phyloP scores from a whole-genome alignment of 2,329 filamentous ascomycete species.

The Pseudocercospora macadamiae region DNA sequence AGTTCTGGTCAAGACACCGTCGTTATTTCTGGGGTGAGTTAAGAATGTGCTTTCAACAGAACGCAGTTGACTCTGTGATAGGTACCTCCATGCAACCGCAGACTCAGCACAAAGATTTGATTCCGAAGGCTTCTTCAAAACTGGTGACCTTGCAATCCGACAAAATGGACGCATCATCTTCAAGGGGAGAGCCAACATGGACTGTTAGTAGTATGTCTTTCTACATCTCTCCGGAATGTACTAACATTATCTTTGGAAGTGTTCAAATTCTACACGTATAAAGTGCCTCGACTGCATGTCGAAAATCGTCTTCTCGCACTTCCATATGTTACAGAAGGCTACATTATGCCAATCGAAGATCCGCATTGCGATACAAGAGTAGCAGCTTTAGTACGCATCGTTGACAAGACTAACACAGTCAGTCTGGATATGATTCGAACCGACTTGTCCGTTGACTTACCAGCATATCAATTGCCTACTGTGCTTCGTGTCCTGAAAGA shows the following conservation, averaged over 20 bases:
- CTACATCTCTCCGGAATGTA: background rate
- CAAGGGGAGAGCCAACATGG: conserved; percentile 8
- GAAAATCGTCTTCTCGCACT: conserved; percentile 5
- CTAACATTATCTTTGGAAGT: background rate
- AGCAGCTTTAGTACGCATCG: background rate
- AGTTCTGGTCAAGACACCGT: conserved; percentile 8
- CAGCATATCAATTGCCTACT: conserved; percentile 5
- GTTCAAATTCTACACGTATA: conserved; percentile 10
- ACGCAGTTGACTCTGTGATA: background rate
- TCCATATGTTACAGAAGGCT: conserved; percentile 2
- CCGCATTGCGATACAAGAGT: conserved; percentile 8
- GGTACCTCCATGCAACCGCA: background rate
- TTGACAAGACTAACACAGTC: background rate
- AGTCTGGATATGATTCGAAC: background rate
- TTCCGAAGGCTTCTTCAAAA: conserved; percentile 4
- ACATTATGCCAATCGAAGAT: conserved; percentile 6
- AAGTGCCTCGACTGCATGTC: conserved; percentile 6
- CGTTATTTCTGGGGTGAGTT: background rate
- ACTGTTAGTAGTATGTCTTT: background rate
- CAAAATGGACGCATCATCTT: conserved; percentile 3
- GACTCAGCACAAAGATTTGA: conserved; percentile 5
- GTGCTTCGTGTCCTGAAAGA: conserved; percentile 5
- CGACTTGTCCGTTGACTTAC: background rate
- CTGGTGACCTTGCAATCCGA: conserved; percentile 5
- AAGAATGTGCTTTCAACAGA: background rate